Evolutionary conservation across 2,329 filamentous ascomycete genomes (phyloP).

Genomic region (Colletotrichum lindemuthianum): DNA sequence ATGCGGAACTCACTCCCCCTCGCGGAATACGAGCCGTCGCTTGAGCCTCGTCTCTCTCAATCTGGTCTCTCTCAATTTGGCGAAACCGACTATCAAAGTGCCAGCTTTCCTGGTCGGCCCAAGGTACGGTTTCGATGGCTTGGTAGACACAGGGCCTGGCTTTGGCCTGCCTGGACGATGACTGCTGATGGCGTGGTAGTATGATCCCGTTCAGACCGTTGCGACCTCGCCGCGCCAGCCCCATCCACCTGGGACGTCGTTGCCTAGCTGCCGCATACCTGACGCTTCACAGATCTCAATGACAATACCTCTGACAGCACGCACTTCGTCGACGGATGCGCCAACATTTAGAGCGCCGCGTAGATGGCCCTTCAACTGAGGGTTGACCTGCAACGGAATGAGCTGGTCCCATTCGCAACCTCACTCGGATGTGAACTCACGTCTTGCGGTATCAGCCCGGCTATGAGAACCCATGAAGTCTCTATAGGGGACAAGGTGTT

Average conservation of each 20-base stretch:
- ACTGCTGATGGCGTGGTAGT: too few species aligned
- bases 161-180: too few species aligned
- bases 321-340: slow-evolving; percentile 58
- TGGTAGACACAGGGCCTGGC: too few species aligned
- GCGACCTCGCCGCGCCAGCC: slow-evolving; percentile 58
- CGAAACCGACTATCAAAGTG: too few species aligned
- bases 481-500: slow-evolving; percentile 56
- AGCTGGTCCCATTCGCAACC: slow-evolving; percentile 8
- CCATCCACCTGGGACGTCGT: slow-evolving; percentile 49
- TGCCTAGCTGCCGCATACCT: slow-evolving; percentile 55
- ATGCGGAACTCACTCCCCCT: slow-evolving; percentile 29
- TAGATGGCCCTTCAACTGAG: slow-evolving; percentile 63
- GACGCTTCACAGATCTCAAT: slow-evolving; percentile 57
- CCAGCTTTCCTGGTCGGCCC: too few species aligned
- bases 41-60: slow-evolving; percentile 18
- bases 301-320: slow-evolving; percentile 56
- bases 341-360: slow-evolving; percentile 61
- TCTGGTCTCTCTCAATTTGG: neutral
- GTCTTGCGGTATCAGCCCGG: slow-evolving; percentile 62
- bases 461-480: slow-evolving; percentile 62
- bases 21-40: neutral
- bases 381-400: slow-evolving; percentile 53
- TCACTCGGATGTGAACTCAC: slow-evolving; percentile 43
- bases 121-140: too few species aligned
- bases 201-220: slow-evolving; percentile 44